Evolutionary conservation across 345 rosid species (phyloP), one percentile per base, ranked within the genome.

Genomic region (Lagerstroemia speciosa): DNA sequence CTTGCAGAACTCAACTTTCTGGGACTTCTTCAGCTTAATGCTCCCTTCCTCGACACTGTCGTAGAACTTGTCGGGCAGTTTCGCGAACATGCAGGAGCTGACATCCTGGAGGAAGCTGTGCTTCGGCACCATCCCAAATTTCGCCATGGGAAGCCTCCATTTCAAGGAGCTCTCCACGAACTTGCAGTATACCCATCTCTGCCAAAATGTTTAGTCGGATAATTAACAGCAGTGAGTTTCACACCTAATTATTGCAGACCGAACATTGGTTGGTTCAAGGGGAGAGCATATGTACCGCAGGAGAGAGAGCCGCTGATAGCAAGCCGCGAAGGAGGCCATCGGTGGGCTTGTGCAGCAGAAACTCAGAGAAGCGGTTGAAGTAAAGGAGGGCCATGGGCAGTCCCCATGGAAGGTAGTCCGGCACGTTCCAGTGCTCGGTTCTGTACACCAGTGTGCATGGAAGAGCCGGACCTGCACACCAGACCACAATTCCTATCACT

Each of bases 321-420:
- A 79, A 64, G n/a, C 72, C 58, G 26, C 31, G 72, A 0, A 85
- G 65, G 58, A 78, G n/a, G 17, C 85, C 76, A 66, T 85, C 83
- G 19, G 85, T 78, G 16, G 87, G 89, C 48, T 83, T 85, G 65
- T 78, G 89, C 69, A 83, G 64, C 37, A 78, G 43, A 26, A 83
- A 84, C 79, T 85, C 87, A 0, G 84, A 27, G 74, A 83, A 81
- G 15, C 87, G 79, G 27, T 62, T 85, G 17, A 83, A 60, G 68
- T 81, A 83, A 46, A 85, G 32, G 58, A 24, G 33, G 0, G 72
- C 63, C 0, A 83, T 19, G 32, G 81, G n/a, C n/a, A n/a, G n/a
- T n/a, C n/a, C 82, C 85, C 86, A 81, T n/a, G 87, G 85, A 30
- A 66, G 27, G 73, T 74, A 72, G 41, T 77, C 79, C 0, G 89